Evolutionary conservation across 73 alveolate species (phyloP).

Genomic region (Tetrahymena borealis): DNA sequence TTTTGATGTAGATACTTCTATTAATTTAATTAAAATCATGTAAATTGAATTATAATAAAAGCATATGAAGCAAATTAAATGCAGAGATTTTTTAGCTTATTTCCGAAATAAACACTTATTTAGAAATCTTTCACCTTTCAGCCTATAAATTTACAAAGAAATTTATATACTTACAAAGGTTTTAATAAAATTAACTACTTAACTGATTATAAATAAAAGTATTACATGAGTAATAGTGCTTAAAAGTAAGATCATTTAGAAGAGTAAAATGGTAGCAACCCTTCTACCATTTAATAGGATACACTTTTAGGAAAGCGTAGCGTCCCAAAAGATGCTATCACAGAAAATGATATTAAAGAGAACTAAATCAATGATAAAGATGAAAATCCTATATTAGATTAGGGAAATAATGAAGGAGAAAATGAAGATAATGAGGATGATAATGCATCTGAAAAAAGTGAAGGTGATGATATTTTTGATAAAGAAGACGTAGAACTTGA

Average conservation of each 20-base stretch:
- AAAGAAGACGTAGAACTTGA: not conserved
- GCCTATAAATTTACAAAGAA: not conserved
- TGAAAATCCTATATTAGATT: not conserved
- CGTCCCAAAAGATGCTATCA: not conserved
- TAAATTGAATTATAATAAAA: not conserved
- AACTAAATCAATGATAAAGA: not conserved
- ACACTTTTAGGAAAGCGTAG: not conserved
- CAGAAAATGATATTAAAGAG: not conserved
- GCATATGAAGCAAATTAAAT: not conserved
- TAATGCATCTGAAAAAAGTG: not conserved
- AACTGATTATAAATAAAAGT: not conserved
- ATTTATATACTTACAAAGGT: not conserved
- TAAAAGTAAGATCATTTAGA: not conserved
- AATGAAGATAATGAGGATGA: not conserved
- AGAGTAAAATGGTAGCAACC: not conserved
- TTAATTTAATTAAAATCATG: not conserved
- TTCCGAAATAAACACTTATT: not conserved
- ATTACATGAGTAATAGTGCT: not conserved
- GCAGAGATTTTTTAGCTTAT: not conserved
- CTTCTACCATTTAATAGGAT: not conserved
- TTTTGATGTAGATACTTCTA: not conserved
- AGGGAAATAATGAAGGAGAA: not conserved
- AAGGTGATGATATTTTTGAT: not conserved
- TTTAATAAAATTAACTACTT: not conserved
- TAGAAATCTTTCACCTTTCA: not conserved